These are phyloP conservation scores for Pseudoperonospora humuli DNA, from an alignment of 352 stramenopile genomes.

Conservation along the genomic window DNA sequence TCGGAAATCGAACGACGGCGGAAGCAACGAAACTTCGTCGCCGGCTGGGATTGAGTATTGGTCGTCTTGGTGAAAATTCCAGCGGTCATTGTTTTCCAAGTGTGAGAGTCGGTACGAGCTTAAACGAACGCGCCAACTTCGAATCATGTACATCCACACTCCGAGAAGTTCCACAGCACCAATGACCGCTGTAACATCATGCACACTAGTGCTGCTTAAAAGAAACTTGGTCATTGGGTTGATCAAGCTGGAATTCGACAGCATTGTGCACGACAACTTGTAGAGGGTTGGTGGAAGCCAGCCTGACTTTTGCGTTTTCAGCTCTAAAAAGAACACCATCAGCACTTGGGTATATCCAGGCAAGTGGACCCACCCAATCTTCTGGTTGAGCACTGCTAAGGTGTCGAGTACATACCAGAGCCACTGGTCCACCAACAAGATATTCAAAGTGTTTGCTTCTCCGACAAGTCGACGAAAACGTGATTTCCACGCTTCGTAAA, in stretches of 20 bases:
- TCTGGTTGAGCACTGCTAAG: slow-evolving; percentile 83
- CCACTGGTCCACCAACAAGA: slow-evolving; percentile 83
- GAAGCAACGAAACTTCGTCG: slow-evolving; percentile 78
- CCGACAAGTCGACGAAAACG: slow-evolving; percentile 73
- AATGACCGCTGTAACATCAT: slow-evolving; percentile 83
- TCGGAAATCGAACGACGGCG: slow-evolving; percentile 83
- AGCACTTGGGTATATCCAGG: slow-evolving; percentile 82
- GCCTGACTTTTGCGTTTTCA: slow-evolving; percentile 84
- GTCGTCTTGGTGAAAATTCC: slow-evolving; percentile 87
- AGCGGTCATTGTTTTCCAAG: slow-evolving; percentile 85
- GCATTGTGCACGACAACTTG: slow-evolving; percentile 86
- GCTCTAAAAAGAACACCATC: slow-evolving; percentile 85
- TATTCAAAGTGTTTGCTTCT: slow-evolving; percentile 84
- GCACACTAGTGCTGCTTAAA: slow-evolving; percentile 78
- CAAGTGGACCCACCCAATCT: slow-evolving; percentile 82
- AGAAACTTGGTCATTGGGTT: slow-evolving; percentile 89
- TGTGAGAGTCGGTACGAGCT: slow-evolving; percentile 83
- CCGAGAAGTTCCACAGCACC: slow-evolving; percentile 79
- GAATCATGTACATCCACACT: slow-evolving; percentile 90
- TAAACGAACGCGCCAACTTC: slow-evolving; percentile 82
- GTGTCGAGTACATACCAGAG: slow-evolving; percentile 87
- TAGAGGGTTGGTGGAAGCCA: slow-evolving; percentile 82
- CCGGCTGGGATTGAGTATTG: slow-evolving; percentile 84
- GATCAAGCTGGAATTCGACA: slow-evolving; percentile 81
- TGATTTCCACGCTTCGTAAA: slow-evolving; percentile 71